Conservation (phyloP, 2,329 filamentous ascomycete species). For the Verticillium albo-atrum region DNA sequence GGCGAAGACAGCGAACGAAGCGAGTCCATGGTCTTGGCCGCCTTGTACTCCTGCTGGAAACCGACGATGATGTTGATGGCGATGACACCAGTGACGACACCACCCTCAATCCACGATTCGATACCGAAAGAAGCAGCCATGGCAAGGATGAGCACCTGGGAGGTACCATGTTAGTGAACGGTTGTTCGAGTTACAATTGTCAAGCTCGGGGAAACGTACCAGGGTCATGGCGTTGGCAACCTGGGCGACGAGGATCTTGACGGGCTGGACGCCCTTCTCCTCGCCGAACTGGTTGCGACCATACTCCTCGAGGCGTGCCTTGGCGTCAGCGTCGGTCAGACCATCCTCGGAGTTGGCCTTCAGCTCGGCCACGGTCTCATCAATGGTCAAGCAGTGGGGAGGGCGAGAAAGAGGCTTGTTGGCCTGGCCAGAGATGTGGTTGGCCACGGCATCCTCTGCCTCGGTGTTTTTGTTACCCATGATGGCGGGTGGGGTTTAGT, state of each 20-base stretch:
- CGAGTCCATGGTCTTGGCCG: constrained; percentile 46
- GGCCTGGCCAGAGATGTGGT: constrained; percentile 35
- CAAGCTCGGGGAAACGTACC: constrained; percentile 27
- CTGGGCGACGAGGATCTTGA: constrained; percentile 62
- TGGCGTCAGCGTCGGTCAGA: constrained; percentile 49
- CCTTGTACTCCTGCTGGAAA: constrained; percentile 39
- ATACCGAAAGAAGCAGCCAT: constrained; percentile 56
- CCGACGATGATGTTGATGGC: constrained; percentile 53
- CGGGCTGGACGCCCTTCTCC: constrained; percentile 51
- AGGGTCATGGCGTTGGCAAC: constrained; percentile 67
- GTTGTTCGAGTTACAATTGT: neutral
- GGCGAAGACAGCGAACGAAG: constrained; percentile 38
- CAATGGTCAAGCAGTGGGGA: constrained; percentile 56
- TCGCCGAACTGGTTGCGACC: constrained; percentile 62
- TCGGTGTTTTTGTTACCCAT: constrained; percentile 18
- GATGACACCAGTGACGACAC: constrained; percentile 54
- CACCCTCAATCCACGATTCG: constrained; percentile 55
- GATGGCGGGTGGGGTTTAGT: neutral
- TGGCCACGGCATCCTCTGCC: constrained; percentile 14
- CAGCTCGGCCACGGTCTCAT: constrained; percentile 50
- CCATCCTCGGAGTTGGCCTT: constrained; percentile 52
- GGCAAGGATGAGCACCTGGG: constrained; percentile 47
- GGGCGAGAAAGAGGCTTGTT: constrained; percentile 52
- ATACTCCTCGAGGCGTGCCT: constrained; percentile 48
- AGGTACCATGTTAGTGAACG: neutral